phyloP scores from a whole-genome alignment of 192 early-diverging fungal species.

The Mortierella antarctica region DNA sequence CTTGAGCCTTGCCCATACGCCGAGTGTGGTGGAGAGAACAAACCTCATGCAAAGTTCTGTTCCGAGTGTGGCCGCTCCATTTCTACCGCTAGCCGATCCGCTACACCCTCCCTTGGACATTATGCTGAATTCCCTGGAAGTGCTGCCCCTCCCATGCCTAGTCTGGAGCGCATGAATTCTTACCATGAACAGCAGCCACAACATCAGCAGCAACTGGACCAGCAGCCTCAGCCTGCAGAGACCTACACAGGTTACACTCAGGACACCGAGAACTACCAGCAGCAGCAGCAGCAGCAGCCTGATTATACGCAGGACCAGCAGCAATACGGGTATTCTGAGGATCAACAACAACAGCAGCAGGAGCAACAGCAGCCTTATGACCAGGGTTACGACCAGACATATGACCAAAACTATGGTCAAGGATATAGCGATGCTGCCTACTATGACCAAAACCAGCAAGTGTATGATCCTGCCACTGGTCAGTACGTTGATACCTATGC shows the following conservation, averaged over 20 bases:
- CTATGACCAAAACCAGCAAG: slow-evolving; percentile 39
- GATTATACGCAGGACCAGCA: slow-evolving; percentile 18
- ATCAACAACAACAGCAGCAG: slow-evolving; percentile 4
- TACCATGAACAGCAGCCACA: slow-evolving; percentile 18
- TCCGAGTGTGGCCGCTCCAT: slow-evolving; percentile 67
- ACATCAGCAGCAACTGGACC: not conserved
- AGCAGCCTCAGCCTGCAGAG: not conserved
- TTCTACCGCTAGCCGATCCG: slow-evolving; percentile 46
- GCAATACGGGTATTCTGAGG: slow-evolving; percentile 4
- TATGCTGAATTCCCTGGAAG: slow-evolving; percentile 20
- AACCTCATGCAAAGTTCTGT: slow-evolving; percentile 66
- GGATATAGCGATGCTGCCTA: slow-evolving; percentile 31
- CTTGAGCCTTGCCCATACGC: slow-evolving; percentile 57
- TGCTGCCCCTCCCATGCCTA: slow-evolving; percentile 26
- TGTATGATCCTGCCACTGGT: slow-evolving; percentile 30
- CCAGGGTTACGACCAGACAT: slow-evolving; percentile 26
- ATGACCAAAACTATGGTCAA: slow-evolving; percentile 28
- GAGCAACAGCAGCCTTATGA: slow-evolving; percentile 20
- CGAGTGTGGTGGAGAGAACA: slow-evolving; percentile 65
- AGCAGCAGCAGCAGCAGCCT: slow-evolving; percentile 6
- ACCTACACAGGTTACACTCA: not conserved
- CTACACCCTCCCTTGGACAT: slow-evolving; percentile 51
- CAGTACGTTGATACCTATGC: slow-evolving; percentile 27
- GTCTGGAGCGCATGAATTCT: slow-evolving; percentile 34
- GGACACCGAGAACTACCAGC: not conserved